Conservation (phyloP, 1,284 basidiomycete species). For the Leccinum brunneo-olivaceum region DNA sequence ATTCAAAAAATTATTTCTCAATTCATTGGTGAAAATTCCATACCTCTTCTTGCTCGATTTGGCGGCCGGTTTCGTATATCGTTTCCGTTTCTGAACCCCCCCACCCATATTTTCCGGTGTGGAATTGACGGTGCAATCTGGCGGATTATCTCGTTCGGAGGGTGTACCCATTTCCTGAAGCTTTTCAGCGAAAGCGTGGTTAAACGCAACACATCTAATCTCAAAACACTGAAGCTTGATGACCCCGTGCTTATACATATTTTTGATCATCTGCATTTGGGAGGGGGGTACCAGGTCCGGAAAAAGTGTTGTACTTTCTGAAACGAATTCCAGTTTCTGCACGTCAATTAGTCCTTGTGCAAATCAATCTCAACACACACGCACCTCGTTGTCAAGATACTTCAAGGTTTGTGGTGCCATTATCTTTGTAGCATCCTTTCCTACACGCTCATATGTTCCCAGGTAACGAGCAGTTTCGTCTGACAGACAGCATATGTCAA, state of each 20-base stretch:
- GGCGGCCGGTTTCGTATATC: neutral
- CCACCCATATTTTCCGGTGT: neutral
- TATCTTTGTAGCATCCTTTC: conserved; percentile 8
- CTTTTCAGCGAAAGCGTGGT: conserved; percentile 14
- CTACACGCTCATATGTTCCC: conserved; percentile 25
- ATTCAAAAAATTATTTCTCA: neutral
- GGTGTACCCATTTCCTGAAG: conserved; percentile 6
- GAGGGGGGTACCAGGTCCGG: conserved; percentile 22
- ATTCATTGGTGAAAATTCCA: neutral
- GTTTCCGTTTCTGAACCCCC: conserved; percentile 15
- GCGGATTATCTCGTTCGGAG: neutral
- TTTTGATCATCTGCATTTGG: conserved; percentile 23
- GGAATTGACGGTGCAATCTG: neutral
- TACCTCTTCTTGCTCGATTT: conserved; percentile 15
- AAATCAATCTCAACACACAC: neutral
- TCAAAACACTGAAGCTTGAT: conserved; percentile 26
- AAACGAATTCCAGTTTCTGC: conserved; percentile 15
- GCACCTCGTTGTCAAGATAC: conserved; percentile 10
- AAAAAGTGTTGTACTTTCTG: conserved; percentile 17
- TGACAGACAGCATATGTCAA: conserved; percentile 19
- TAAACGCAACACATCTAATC: conserved; percentile 20
- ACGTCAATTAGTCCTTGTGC: conserved; percentile 1
- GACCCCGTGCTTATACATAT: conserved; percentile 26
- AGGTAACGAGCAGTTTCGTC: conserved; percentile 13
- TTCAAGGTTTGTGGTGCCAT: conserved; percentile 12